A percentile compares a stretch with the other conserved stretches of the same genome.
Evolutionary conservation across 305 asterid species (phyloP).

Genomic region (Fraxinus greggii): DNA sequence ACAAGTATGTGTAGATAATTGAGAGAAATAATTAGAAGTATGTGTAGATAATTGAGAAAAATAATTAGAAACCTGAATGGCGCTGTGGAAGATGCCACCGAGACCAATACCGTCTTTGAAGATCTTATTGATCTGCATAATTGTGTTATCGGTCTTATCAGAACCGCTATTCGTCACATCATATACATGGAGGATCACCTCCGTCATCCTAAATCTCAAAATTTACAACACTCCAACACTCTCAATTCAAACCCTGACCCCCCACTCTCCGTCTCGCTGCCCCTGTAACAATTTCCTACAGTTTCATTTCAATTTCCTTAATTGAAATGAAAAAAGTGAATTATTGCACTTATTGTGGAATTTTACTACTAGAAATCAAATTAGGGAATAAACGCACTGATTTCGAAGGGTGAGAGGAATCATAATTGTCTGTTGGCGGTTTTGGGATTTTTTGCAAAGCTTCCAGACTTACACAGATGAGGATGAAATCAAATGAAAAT

Average conservation of each 20-base stretch:
- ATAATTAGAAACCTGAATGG: slow-evolving; percentile 39
- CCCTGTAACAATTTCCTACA: background rate
- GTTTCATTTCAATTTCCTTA: background rate
- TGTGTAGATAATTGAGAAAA: background rate
- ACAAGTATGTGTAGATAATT: no score
- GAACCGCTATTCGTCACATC: slow-evolving; percentile 56
- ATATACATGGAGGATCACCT: slow-evolving; percentile 55
- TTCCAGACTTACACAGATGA: background rate
- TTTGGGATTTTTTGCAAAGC: background rate
- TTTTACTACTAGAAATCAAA: slow-evolving; percentile 19
- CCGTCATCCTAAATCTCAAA: slow-evolving; percentile 37
- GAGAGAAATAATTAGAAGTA: background rate
- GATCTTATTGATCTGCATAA: slow-evolving; percentile 53
- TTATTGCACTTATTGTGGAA: background rate
- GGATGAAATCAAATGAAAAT: background rate
- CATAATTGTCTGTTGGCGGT: background rate
- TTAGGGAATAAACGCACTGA: slow-evolving; percentile 27
- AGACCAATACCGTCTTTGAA: slow-evolving; percentile 60
- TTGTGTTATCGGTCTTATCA: slow-evolving; percentile 49
- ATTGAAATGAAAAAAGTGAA: background rate
- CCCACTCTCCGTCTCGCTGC: background rate
- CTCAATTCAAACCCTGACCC: slow-evolving; percentile 33
- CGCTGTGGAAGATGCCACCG: slow-evolving; percentile 60
- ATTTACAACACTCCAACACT: background rate
- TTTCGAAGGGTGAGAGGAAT: slow-evolving; percentile 22